Evolutionary conservation across 129 eudicot genomes (phyloP), one percentile per base, ranked within the genome.

Genomic region (carrot (Daucus carota)): DNA sequence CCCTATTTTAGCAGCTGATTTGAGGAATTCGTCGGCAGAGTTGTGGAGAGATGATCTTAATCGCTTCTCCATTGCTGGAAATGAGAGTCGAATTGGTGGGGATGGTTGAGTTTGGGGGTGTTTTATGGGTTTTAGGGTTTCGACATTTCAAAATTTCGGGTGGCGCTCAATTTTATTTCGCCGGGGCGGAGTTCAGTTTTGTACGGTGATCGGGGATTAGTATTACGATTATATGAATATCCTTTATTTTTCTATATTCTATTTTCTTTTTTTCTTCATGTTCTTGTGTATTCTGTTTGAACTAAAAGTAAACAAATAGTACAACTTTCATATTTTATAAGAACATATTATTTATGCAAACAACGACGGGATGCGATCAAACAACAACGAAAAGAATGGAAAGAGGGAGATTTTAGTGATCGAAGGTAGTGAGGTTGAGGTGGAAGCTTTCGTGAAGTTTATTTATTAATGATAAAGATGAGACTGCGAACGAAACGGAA

Each of bases 1-100:
- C 47, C 90, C 87, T 78, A 83, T 75, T 77, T 86, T 91, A 6
- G 86, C 62, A 62, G 94, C 92, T 15, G 94, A 79, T 59, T 83
- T 74, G 47, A 95, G 94, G 85, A 95, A 91, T 48, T 87, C 92
- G 32, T 89, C 97, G 80, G 96, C 89, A 33, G 99, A 95, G 76
- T 86, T 85, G 45, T 82, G 85, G 36, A 91, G 92, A 41, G 99
- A 91, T 29, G 97, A 89, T 2, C 99, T 90, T 18, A 95, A 89
- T 36, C 96, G 47, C 77, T 95, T 95, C 90, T 91, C 99, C 99
- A 95, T 95, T 29, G 31, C 44, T n/a, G 28, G 13, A 22, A 22
- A 52, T 52, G 28, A 22, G 62, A 52, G 3, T 52, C 12, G 8
- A 20, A 6, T 50, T 22, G 62, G 17, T 16, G 0, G 10, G 60